Conservation (phyloP, 805 yeast genomes). For the Candida maltosa region DNA sequence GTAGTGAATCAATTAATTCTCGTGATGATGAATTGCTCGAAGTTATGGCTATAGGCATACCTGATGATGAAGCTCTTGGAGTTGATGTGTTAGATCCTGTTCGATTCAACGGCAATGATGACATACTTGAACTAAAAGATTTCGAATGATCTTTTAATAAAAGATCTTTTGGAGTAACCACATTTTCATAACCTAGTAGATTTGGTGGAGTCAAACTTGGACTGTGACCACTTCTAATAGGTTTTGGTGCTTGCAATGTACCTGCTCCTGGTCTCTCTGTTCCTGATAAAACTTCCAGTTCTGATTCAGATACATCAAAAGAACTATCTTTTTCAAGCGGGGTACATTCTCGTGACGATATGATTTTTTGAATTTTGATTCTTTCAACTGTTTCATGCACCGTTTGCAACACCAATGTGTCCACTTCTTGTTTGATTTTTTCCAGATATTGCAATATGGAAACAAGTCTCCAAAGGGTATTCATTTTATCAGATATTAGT, state of each 20-base stretch:
- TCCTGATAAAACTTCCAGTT: no score
- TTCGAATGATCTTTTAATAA: constrained; percentile 12
- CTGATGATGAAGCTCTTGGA: constrained; percentile 4
- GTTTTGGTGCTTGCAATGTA: constrained; percentile 27
- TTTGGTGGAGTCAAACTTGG: no score
- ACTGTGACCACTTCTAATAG: no score
- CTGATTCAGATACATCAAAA: constrained; percentile 15
- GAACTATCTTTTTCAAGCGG: constrained; percentile 2
- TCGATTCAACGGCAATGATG: constrained; percentile 9
- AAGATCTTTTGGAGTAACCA: constrained; percentile 48
- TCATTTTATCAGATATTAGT: constrained; percentile 62
- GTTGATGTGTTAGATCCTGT: constrained; percentile 4
- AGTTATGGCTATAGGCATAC: constrained; percentile 3
- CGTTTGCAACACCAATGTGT: constrained; percentile 57
- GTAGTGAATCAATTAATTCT: constrained; percentile 22
- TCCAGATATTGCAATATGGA: constrained; percentile 74
- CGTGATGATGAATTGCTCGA: constrained; percentile 12
- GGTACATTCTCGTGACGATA: constrained; percentile 3
- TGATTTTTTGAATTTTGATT: constrained; percentile 38
- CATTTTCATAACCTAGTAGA: constrained; percentile 12
- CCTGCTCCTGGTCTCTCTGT: no score
- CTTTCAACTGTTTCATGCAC: constrained; percentile 62
- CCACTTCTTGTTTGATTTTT: constrained; percentile 76
- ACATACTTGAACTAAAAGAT: constrained; percentile 15
- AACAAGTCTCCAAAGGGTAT: constrained; percentile 64